Evolutionary conservation across 2,329 filamentous ascomycete species (phyloP).

Genomic region (Sporothrix mexicana): DNA sequence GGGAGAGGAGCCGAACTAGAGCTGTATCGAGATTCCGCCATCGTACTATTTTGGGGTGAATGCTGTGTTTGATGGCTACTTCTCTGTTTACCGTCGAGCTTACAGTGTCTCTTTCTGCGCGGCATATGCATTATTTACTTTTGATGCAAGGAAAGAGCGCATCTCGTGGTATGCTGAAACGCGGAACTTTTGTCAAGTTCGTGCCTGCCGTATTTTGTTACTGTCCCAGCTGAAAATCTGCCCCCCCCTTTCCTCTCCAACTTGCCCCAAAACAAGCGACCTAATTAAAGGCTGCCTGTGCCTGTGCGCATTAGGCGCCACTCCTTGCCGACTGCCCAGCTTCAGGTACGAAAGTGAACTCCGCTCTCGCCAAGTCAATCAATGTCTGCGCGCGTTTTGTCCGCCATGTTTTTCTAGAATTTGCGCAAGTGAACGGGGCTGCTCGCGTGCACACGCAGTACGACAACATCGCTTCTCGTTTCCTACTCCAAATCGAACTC

Average conservation of each 20-base stretch:
- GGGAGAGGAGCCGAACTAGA: background rate
- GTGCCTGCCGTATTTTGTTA: background rate
- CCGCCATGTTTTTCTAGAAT: constrained; percentile 19
- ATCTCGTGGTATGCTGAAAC: background rate
- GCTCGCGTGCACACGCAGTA: background rate
- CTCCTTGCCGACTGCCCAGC: constrained; percentile 11
- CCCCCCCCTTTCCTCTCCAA: background rate
- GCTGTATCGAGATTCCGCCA: background rate
- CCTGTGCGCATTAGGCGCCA: constrained; percentile 21
- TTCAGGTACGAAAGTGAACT: background rate
- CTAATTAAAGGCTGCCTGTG: constrained; percentile 18
- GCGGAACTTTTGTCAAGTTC: background rate
- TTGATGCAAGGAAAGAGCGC: background rate
- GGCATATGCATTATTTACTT: background rate
- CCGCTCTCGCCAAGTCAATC: constrained; percentile 22
- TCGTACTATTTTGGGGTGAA: background rate
- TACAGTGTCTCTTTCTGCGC: background rate
- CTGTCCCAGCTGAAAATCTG: constrained; percentile 11
- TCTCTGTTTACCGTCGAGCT: background rate
- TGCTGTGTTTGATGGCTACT: background rate
- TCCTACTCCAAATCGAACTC: background rate
- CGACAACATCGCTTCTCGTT: background rate
- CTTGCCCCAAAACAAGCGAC: background rate
- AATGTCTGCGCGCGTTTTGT: constrained; percentile 15
- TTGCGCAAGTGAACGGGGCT: background rate